Percentiles rank a stretch among this genome's conserved stretches.
Conservation (phyloP, 2,329 filamentous ascomycete species). For the Chrysosporium keratinophilum region DNA sequence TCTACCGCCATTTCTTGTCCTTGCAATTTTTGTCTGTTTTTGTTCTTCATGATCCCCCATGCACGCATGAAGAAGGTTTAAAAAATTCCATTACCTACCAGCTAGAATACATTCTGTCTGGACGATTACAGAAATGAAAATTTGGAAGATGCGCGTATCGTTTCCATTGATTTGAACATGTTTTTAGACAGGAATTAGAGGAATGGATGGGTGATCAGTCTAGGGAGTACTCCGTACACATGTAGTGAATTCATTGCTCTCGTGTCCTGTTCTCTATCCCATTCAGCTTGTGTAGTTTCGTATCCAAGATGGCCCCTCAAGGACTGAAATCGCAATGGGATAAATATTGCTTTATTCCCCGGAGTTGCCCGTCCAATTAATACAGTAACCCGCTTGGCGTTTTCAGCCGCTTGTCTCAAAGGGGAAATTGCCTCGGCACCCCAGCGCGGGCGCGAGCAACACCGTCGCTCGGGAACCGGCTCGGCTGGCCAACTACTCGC, state of each 20-base stretch:
- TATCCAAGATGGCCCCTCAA: too few species aligned
- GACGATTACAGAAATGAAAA: slow-evolving; percentile 1
- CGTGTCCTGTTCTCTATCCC: not conserved
- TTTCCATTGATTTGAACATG: not conserved
- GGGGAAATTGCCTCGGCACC: slow-evolving; percentile 6
- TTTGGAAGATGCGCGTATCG: not conserved
- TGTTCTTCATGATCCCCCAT: not conserved
- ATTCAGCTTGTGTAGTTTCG: not conserved
- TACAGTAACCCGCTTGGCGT: not conserved
- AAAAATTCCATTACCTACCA: not conserved
- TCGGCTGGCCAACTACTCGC: slow-evolving; percentile 1
- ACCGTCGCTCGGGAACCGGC: slow-evolving; percentile 1
- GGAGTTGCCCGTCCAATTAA: not conserved
- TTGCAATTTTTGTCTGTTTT: not conserved
- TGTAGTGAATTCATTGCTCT: not conserved
- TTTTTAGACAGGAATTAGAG: slow-evolving; percentile 8
- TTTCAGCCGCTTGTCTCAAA: not conserved
- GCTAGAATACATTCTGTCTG: not conserved
- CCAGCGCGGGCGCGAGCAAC: not conserved
- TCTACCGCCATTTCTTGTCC: not conserved
- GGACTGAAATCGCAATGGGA: too few species aligned
- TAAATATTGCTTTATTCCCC: not conserved
- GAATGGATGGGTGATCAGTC: not conserved
- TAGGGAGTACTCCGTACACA: not conserved
- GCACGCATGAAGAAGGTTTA: not conserved